A percentile compares a stretch with the other conserved stretches of the same genome.
These are phyloP conservation scores for Emmonsiellopsis sp. DNA, from an alignment of 2,329 filamentous ascomycete species.

Conservation along the genomic window DNA sequence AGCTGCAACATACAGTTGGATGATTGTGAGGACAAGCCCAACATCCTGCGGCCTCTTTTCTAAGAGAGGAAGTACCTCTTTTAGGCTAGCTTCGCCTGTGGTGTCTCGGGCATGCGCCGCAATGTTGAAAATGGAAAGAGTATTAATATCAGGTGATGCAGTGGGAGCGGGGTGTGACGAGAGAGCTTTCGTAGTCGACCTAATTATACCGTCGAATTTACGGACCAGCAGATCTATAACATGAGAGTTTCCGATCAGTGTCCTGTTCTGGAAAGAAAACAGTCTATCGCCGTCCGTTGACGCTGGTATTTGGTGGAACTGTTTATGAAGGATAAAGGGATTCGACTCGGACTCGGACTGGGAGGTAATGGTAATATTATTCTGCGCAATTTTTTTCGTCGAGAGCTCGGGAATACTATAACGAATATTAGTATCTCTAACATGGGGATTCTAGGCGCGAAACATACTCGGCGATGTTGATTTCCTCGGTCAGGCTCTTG, in stretches of 20 bases:
- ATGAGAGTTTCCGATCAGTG: constrained; percentile 45
- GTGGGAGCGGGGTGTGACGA: constrained; percentile 40
- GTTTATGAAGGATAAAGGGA: constrained; percentile 49
- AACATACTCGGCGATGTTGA: constrained; percentile 43
- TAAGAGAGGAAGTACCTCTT: constrained; percentile 57
- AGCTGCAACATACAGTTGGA: constrained; percentile 68
- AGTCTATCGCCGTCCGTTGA: constrained; percentile 42
- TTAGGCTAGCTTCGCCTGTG: constrained; percentile 58
- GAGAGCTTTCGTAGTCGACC: constrained; percentile 43
- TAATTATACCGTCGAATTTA: constrained; percentile 50
- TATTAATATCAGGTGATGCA: constrained; percentile 42
- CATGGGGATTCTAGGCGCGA: not conserved
- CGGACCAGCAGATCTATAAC: constrained; percentile 49
- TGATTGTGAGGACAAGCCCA: constrained; percentile 66
- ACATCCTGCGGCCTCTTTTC: constrained; percentile 70
- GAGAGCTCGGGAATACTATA: constrained; percentile 47
- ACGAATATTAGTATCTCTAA: not conserved
- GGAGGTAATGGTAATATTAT: constrained; percentile 45
- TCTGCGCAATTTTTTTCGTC: constrained; percentile 50
- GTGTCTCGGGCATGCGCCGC: constrained; percentile 60
- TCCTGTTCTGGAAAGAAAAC: constrained; percentile 49
- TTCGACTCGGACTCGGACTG: constrained; percentile 38
- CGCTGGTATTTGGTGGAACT: constrained; percentile 42
- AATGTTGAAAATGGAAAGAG: constrained; percentile 57
- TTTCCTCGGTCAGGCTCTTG: constrained; percentile 40